A percentile compares a stretch with the other conserved stretches of the same genome.
These are phyloP conservation scores for Pichia sp. DNA, from an alignment of 1,139 yeast species.

Conservation along the genomic window DNA sequence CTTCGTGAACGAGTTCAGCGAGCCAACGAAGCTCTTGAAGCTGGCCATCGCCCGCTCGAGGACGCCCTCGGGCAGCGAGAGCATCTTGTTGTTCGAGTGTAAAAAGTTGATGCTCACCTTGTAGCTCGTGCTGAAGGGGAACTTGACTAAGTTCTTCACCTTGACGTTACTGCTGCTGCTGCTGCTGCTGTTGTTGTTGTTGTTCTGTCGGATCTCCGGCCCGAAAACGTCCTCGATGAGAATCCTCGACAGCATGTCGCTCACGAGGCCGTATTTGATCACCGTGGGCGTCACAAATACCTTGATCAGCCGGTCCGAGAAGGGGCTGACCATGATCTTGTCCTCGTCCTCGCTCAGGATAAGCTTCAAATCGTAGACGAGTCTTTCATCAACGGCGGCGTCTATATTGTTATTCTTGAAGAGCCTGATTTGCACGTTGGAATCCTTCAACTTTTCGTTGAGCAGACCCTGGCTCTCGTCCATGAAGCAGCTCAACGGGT, in stretches of 20 bases:
- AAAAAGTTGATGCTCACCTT: slow-evolving; percentile 55
- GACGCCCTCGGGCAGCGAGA: slow-evolving; percentile 46
- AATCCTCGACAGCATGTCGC: slow-evolving; percentile 36
- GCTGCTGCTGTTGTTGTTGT: slow-evolving; percentile 16
- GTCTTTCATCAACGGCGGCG: background rate
- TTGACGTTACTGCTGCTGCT: slow-evolving; percentile 1
- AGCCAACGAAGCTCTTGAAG: slow-evolving; percentile 43
- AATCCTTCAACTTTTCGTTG: slow-evolving; percentile 23
- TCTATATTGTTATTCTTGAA: slow-evolving; percentile 8
- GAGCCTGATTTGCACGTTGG: slow-evolving; percentile 8
- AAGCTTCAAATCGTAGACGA: slow-evolving; percentile 28
- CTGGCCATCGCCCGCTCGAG: slow-evolving; percentile 41
- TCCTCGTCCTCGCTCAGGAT: slow-evolving; percentile 29
- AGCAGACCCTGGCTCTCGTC: slow-evolving; percentile 35
- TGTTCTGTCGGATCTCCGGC: slow-evolving; percentile 33
- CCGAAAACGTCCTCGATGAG: slow-evolving; percentile 39
- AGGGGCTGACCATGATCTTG: slow-evolving; percentile 36
- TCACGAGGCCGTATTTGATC: slow-evolving; percentile 34
- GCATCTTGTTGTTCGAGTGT: slow-evolving; percentile 50
- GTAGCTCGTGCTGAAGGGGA: slow-evolving; percentile 26
- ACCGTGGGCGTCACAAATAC: slow-evolving; percentile 34
- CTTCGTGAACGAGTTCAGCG: slow-evolving; percentile 53
- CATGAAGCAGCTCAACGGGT: slow-evolving; percentile 32
- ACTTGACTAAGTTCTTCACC: slow-evolving; percentile 15
- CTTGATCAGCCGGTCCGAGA: slow-evolving; percentile 32